Conservation (phyloP, 768 basidiomycete genomes). For the Mycena vitilis region DNA sequence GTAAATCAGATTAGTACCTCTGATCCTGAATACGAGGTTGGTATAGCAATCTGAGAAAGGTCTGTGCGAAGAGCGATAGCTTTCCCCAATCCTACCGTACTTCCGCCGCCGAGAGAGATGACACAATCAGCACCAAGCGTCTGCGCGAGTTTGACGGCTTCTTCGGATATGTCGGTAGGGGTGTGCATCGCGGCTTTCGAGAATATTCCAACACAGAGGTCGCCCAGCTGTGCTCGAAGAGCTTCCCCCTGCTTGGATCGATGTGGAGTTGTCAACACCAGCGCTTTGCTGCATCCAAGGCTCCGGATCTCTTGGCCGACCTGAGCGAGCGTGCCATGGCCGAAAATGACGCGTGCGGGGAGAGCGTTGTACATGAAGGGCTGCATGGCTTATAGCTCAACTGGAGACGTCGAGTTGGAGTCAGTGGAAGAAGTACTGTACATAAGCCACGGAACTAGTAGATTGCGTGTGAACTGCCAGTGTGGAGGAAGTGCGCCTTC, state of each 20-base stretch:
- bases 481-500: too few species aligned
- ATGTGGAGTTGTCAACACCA: slow-evolving; percentile 49
- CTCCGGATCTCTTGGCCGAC: slow-evolving; percentile 45
- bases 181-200: slow-evolving; percentile 56
- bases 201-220: slow-evolving; percentile 47
- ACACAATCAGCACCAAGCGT: slow-evolving; percentile 48
- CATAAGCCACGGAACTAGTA: too few species aligned
- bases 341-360: slow-evolving; percentile 53
- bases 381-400: slow-evolving; percentile 36
- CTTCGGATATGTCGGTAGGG: slow-evolving; percentile 50
- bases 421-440: too few species aligned
- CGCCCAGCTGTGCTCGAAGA: slow-evolving; percentile 34
- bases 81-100: slow-evolving; percentile 53
- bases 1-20: slow-evolving; percentile 40
- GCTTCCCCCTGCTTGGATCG: slow-evolving; percentile 45
- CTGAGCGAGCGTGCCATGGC: slow-evolving; percentile 46
- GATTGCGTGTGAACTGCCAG: too few species aligned
- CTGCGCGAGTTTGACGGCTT: slow-evolving; percentile 43
- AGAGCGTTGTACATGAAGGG: slow-evolving; percentile 53
- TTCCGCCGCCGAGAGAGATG: slow-evolving; percentile 53
- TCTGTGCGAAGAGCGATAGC: slow-evolving; percentile 53
- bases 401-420: not conserved
- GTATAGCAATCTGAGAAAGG: slow-evolving; percentile 53
- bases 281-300: slow-evolving; percentile 47
- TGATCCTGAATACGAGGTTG: slow-evolving; percentile 54